A percentile compares a stretch with the other conserved stretches of the same genome.
Conservation (phyloP, 768 basidiomycete genomes). For the Coprinopsis sp. region DNA sequence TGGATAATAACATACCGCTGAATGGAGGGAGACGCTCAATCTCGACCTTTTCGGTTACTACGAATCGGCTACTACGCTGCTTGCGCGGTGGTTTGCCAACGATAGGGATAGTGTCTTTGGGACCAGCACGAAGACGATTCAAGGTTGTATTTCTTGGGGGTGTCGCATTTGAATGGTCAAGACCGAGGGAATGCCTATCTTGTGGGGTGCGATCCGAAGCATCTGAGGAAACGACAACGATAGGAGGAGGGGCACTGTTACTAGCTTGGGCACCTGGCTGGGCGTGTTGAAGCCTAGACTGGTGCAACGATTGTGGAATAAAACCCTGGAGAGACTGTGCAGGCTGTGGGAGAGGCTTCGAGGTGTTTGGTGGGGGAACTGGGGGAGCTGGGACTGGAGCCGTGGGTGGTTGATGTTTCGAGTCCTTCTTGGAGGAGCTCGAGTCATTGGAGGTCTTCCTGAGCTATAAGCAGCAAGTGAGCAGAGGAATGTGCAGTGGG, state of each 20-base stretch:
- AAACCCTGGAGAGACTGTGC: conserved; percentile 33
- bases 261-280: conserved; percentile 46
- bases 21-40: conserved; percentile 93
- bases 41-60: conserved; percentile 93
- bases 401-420: conserved; percentile 37
- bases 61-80: conserved; percentile 94
- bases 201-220: conserved; percentile 39
- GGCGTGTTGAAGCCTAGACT: conserved; percentile 26
- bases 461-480: conserved; percentile 40
- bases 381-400: conserved; percentile 39
- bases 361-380: conserved; percentile 59
- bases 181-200: conserved; percentile 43
- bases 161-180: conserved; percentile 46
- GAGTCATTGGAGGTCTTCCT: conserved; percentile 66
- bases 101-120: conserved; percentile 96
- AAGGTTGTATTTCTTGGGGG: conserved; percentile 67
- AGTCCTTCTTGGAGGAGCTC: conserved; percentile 65
- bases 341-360: conserved; percentile 60
- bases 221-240: conserved; percentile 83
- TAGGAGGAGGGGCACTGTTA: conserved; percentile 61
- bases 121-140: conserved; percentile 72
- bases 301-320: too few relatives aligned
- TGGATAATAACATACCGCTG: conserved; percentile 51
- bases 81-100: conserved; percentile 96
- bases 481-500: conserved; percentile 10